Conservation (phyloP, 306 rosid species). For the Oemleria cerasiformis region DNA sequence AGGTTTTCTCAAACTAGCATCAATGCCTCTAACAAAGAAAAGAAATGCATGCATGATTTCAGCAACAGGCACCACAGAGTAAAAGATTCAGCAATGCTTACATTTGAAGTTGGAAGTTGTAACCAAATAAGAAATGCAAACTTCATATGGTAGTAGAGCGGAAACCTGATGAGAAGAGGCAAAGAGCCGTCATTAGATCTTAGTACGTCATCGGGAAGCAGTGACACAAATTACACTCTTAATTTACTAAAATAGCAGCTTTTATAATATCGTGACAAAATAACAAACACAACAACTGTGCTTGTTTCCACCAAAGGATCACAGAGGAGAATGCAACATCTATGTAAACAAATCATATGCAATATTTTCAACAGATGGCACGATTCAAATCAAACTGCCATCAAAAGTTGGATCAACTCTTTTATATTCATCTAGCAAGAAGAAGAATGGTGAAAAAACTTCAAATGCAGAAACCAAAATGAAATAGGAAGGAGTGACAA, state of each 20-base stretch:
- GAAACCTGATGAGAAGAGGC: conserved; percentile 41
- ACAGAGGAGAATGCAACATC: background rate
- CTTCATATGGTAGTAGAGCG: conserved; percentile 53
- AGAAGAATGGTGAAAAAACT: background rate
- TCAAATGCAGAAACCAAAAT: background rate
- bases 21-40: background rate
- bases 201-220: conserved; percentile 15
- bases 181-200: conserved; percentile 24
- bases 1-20: background rate
- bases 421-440: background rate
- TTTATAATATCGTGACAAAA: background rate
- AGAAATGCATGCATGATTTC: background rate
- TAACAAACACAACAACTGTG: background rate
- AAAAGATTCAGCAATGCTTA: conserved; percentile 25
- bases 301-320: background rate
- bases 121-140: conserved; percentile 67
- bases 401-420: background rate
- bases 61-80: background rate
- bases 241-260: background rate
- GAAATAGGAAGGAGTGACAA: background rate
- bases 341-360: background rate
- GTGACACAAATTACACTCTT: background rate
- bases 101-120: conserved; percentile 55
- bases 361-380: background rate
- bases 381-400: background rate